Evolutionary conservation across 192 early-diverging fungal species (phyloP), one percentile per base, ranked within the genome.

Genomic region (Backusella australiensis): DNA sequence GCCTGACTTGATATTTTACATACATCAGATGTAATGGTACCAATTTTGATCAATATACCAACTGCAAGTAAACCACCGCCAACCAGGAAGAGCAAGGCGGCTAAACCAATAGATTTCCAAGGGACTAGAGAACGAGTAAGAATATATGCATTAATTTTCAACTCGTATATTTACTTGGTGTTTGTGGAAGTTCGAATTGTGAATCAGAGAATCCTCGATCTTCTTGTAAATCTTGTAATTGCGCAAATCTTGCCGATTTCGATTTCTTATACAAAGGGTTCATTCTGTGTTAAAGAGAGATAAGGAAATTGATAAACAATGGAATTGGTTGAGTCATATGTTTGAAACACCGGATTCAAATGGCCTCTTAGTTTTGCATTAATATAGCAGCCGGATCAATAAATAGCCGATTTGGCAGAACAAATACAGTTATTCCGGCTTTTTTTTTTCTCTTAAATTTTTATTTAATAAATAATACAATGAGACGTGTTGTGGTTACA

Each of bases 401-500:
- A 63, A 29, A 29, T 26, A 26, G 29, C 56, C 56, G 9, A 26
- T 11, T 63, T 59, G 3, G 23, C 6, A 26, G 21, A 23, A 32
- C 32, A 32, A 7, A 21, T 32, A 17, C 41, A 23, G 2, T 12
- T 29, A 1, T 39, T 39, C 14, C 38, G 35, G 23, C 7, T 39
- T 29, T 71, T 41, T 71, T 26, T 23, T 41, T 32, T 7, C 69
- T 71, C 19, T 71, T 71, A 7, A 39, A n/a, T 70, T 39, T 71
- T 44, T 15, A 26, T 46, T 46, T 72, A 21, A 5, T 71, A 29
- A 21, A 34, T 34, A 68, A 35, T 36, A 68, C 26, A 29, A 68
- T 68, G 34, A 39, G 70, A 44, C 85, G 95, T n/a, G 97, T 99
- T 1, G 97, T 96, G 4, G 96, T 99, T 14, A 99, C 97, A 21